Percentiles rank a stretch among this genome's conserved stretches.
These are phyloP conservation scores for Candida rishiriensis DNA, from an alignment of 805 yeast species.

Conservation along the genomic window DNA sequence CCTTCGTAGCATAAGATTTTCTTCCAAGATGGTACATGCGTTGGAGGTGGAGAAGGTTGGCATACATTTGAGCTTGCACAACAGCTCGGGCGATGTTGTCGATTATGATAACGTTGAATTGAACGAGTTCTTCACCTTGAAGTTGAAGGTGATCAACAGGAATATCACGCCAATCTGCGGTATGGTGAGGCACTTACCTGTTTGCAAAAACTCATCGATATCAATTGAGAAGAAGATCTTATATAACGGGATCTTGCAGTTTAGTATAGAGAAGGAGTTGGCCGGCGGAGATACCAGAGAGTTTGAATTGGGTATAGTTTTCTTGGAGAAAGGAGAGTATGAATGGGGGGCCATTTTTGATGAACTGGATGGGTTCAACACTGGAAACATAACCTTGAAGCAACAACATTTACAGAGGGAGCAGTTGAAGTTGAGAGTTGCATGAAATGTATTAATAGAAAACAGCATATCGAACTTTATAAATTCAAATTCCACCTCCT, in stretches of 20 bases:
- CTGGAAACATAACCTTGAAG: slow-evolving; percentile 19
- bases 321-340: slow-evolving; percentile 73
- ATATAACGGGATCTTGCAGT: slow-evolving; percentile 70
- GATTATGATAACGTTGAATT: slow-evolving; percentile 31
- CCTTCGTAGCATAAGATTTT: slow-evolving; percentile 59
- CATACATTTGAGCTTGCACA: slow-evolving; percentile 33
- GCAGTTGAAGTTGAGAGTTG: slow-evolving; percentile 30
- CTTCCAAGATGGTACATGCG: slow-evolving; percentile 53
- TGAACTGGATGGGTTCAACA: slow-evolving; percentile 29
- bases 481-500: too few species aligned
- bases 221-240: slow-evolving; percentile 54
- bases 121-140: slow-evolving; percentile 50
- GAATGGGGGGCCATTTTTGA: slow-evolving; percentile 73
- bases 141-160: slow-evolving; percentile 47
- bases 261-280: slow-evolving; percentile 39
- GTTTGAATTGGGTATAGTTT: slow-evolving; percentile 52
- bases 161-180: slow-evolving; percentile 43
- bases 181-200: slow-evolving; percentile 55
- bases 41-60: slow-evolving; percentile 47
- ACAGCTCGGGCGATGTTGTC: slow-evolving; percentile 6
- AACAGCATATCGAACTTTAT: too few species aligned
- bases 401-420: slow-evolving; percentile 36
- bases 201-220: slow-evolving; percentile 26
- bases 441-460: slow-evolving; percentile 1
- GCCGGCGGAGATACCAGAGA: slow-evolving; percentile 38